Evolutionary conservation across 148 eudicot species (phyloP), one percentile per base, ranked within the genome.

Genomic region (Rheum nobile): DNA sequence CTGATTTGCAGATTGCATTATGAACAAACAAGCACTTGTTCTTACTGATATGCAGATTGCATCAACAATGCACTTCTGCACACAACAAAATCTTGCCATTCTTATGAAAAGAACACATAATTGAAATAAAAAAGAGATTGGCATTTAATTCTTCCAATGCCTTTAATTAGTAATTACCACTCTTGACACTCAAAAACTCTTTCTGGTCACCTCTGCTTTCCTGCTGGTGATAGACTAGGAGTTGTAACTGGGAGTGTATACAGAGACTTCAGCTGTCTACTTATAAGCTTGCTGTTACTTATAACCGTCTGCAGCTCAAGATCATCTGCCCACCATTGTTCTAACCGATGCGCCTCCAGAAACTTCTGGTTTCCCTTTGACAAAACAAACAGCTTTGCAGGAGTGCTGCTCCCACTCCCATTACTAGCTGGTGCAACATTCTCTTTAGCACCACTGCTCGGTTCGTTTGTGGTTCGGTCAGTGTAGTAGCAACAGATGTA

Each of bases 271-370:
- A 91, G 81, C 76, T 91, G 97, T 69, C 85, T 83, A 63, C 86
- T 91, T 22, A 93, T 90, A 55, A 93, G 83, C 85, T 86, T 93
- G 65, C 98, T 93, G 77, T 79, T 90, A 44, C 83, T 83, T 16
- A 93, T 78, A 44, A 88, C 96, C 67, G 84, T 48, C 57, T 87
- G 90, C 21, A 90, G 83, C 67, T 93, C 96, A 76, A 90, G 79
- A 61, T 93, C 98, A 76, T 93, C 98, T 12, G 94, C 86, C 98
- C 98, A 93, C 98, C 98, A 93, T 69, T 93, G 98, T 72, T 93
- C 96, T 77, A 93, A 67, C 31, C 90, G 83, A 72, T 93, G 98
- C 28, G 98, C 98, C 59, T 93, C 96, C 0, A 90, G 82, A 73
- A 93, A 93, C 84, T 86, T 93, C 80, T 93, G 98, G 75, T 90